Evolutionary conservation across 192 early-diverging fungal genomes (phyloP).

Genomic region (Entomortierella chlamydospora): DNA sequence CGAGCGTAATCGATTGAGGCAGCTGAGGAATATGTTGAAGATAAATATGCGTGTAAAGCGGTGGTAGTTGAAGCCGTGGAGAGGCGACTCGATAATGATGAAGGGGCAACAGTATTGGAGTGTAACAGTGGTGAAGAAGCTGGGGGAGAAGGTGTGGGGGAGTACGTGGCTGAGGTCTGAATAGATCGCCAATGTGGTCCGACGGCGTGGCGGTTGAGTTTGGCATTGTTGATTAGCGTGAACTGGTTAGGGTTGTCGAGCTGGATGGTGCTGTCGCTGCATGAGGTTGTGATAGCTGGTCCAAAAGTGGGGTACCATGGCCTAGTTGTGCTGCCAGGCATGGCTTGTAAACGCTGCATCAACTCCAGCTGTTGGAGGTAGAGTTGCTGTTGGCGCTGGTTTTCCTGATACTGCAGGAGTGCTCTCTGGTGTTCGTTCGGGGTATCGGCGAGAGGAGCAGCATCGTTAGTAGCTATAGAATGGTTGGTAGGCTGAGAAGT

Average conservation of each 20-base stretch:
- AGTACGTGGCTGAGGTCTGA: constrained; percentile 35
- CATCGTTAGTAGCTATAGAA: not conserved
- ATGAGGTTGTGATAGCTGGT: constrained; percentile 41
- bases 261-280: constrained; percentile 48
- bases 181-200: constrained; percentile 53
- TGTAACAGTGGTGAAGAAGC: constrained; percentile 31
- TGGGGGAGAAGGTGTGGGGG: constrained; percentile 35
- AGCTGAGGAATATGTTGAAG: constrained; percentile 31
- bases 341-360: constrained; percentile 37
- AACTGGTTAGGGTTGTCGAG: constrained; percentile 48
- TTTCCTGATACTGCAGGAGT: constrained; percentile 29
- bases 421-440: constrained; percentile 36
- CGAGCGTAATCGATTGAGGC: constrained; percentile 42
- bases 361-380: constrained; percentile 35
- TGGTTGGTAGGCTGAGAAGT: not conserved
- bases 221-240: constrained; percentile 37
- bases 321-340: constrained; percentile 43
- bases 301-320: constrained; percentile 53
- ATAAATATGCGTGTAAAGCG: constrained; percentile 21
- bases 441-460: constrained; percentile 16
- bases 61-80: constrained; percentile 7
- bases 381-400: constrained; percentile 45
- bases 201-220: constrained; percentile 35
- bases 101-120: not conserved
- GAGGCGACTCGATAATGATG: not conserved